A percentile compares a stretch with the other conserved stretches of the same genome.
Evolutionary conservation across 2,329 filamentous ascomycete genomes (phyloP).

Genomic region (Penicillium hordei): DNA sequence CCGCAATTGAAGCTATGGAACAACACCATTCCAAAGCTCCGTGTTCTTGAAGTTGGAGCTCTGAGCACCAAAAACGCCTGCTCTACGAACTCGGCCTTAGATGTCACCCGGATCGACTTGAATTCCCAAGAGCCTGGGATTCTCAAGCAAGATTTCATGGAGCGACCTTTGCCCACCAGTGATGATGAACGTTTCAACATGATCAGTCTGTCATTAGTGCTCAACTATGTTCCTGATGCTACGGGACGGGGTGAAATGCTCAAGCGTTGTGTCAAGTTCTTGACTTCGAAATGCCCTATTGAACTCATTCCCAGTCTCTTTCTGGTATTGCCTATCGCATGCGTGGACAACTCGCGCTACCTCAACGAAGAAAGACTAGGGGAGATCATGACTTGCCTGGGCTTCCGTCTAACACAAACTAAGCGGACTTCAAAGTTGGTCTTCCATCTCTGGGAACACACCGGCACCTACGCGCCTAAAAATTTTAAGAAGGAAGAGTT

Average conservation of each 20-base stretch:
- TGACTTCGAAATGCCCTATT: constrained; percentile 45
- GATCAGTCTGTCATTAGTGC: constrained; percentile 84
- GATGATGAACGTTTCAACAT: constrained; percentile 74
- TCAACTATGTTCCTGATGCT: constrained; percentile 89
- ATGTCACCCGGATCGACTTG: constrained; percentile 82
- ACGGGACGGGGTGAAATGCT: constrained; percentile 80
- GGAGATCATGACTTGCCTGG: constrained; percentile 73
- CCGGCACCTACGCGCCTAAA: constrained; percentile 28
- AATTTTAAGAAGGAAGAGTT: constrained; percentile 72
- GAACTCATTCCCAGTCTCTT: constrained; percentile 63
- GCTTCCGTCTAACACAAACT: constrained; percentile 64
- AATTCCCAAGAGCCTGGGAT: constrained; percentile 80
- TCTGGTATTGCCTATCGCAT: constrained; percentile 84
- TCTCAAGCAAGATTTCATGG: constrained; percentile 89
- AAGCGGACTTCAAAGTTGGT: constrained; percentile 82
- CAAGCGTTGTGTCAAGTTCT: constrained; percentile 68
- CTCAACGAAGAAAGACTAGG: constrained; percentile 69
- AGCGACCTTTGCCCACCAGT: constrained; percentile 66
- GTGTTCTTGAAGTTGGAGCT: constrained; percentile 85
- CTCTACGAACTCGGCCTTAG: constrained; percentile 68
- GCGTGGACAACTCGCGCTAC: constrained; percentile 87
- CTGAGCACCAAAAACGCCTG: constrained; percentile 83
- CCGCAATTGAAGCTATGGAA: constrained; percentile 29
- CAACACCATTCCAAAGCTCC: constrained; percentile 43
- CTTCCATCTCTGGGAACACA: constrained; percentile 79